These are phyloP conservation scores for Microdochium paspali DNA, from an alignment of 2,329 filamentous ascomycete genomes.

Conservation along the genomic window DNA sequence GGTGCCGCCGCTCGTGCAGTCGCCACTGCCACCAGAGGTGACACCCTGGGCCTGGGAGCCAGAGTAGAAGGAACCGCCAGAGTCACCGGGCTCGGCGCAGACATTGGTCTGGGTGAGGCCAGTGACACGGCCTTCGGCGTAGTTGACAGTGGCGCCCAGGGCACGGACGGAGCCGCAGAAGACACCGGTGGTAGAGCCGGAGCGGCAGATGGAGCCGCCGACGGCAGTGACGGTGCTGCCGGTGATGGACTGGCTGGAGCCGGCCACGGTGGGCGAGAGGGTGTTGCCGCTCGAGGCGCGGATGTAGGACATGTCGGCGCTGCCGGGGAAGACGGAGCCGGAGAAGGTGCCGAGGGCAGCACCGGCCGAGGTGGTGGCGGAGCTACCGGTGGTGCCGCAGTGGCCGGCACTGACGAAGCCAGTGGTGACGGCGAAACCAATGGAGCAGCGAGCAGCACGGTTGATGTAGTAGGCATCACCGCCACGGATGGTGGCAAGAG, in stretches of 20 bases:
- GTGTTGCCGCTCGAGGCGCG: constrained; percentile 22
- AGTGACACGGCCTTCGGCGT: constrained; percentile 26
- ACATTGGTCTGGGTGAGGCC: constrained; percentile 28
- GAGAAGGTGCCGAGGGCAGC: constrained; percentile 23
- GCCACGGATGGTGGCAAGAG: constrained; percentile 23
- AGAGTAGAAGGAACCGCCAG: constrained; percentile 28
- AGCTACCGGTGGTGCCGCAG: constrained; percentile 21
- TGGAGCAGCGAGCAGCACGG: constrained; percentile 21
- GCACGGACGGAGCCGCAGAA: constrained; percentile 25
- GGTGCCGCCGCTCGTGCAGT: constrained; percentile 24
- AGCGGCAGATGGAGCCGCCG: constrained; percentile 28
- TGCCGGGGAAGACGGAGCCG: constrained; percentile 27
- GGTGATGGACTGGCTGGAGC: constrained; percentile 23
- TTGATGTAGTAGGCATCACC: constrained; percentile 28
- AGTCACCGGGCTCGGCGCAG: constrained; percentile 31
- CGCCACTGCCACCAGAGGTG: constrained; percentile 27
- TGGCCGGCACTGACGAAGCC: constrained; percentile 30
- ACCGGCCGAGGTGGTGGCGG: constrained; percentile 21
- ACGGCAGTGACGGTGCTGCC: constrained; percentile 25
- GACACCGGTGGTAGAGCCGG: constrained; percentile 29
- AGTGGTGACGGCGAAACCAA: constrained; percentile 28
- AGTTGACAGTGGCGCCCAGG: constrained; percentile 24
- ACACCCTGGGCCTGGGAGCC: constrained; percentile 30
- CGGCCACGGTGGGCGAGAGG: constrained; percentile 21
- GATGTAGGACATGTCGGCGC: constrained; percentile 26